These are phyloP conservation scores for Stereocaulon alpinum DNA, from an alignment of 495 filamentous ascomycete species.

Conservation along the genomic window DNA sequence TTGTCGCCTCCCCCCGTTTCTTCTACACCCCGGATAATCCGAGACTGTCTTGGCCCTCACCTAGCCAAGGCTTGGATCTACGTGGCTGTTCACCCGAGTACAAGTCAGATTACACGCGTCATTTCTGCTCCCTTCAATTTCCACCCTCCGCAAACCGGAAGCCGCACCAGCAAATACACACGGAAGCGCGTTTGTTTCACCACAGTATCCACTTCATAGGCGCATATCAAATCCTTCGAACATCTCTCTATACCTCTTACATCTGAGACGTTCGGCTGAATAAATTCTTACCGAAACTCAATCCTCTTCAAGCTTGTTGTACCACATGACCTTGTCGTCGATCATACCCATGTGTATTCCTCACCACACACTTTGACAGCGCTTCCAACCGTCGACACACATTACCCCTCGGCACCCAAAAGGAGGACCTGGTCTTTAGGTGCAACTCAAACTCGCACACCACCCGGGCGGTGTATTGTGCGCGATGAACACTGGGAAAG, in stretches of 20 bases:
- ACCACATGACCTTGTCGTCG: constrained; percentile 1
- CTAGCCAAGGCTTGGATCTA: background rate
- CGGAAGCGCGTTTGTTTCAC: constrained; percentile 9
- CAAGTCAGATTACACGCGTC: constrained; percentile 2
- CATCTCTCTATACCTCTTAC: background rate
- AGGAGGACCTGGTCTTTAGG: background rate
- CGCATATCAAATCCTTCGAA: background rate
- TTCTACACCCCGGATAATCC: background rate
- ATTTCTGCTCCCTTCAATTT: constrained; percentile 7
- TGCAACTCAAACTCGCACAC: background rate
- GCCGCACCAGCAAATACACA: background rate
- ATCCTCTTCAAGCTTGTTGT: constrained; percentile 4
- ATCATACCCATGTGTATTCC: constrained; percentile 1
- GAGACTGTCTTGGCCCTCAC: background rate
- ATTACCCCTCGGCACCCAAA: background rate
- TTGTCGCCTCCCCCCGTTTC: background rate
- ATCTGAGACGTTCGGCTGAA: background rate
- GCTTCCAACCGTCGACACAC: background rate
- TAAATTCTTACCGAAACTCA: constrained; percentile 2
- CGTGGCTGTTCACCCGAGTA: constrained; percentile 6
- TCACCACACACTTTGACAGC: background rate
- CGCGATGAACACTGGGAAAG: constrained; percentile 21
- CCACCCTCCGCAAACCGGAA: background rate
- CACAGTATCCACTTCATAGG: background rate
- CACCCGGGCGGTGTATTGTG: background rate